Conservation (phyloP, 225 moss, liverwort and hornwort species). For the Thuidium tamariscinum region DNA sequence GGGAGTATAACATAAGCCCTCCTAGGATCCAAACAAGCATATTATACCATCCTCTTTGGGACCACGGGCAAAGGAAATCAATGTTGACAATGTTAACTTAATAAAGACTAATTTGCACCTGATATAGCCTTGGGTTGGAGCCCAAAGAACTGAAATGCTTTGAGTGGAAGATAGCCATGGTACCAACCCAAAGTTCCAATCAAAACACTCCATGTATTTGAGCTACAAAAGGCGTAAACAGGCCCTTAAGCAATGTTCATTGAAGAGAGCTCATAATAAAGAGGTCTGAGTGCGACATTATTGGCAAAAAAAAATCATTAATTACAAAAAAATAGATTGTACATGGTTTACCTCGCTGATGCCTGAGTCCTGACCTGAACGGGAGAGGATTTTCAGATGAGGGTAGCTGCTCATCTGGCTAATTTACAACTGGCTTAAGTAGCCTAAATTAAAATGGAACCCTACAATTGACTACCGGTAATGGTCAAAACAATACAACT, state of each 20-base stretch:
- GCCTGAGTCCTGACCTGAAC: background rate
- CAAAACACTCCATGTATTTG: no score
- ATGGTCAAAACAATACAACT: background rate
- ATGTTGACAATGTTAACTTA: no score
- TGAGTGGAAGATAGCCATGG: no score
- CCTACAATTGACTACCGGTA: background rate
- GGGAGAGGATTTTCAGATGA: background rate
- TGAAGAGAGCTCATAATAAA: background rate
- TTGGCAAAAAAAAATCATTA: background rate
- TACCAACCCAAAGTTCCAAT: no score
- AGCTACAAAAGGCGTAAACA: no score
- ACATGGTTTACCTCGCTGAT: background rate
- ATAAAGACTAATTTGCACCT: no score
- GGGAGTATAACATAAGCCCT: background rate
- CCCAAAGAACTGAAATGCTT: no score
- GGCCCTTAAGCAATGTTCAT: no score
- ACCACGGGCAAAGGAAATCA: background rate
- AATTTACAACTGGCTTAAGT: slow-evolving; percentile 20
- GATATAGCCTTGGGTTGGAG: no score
- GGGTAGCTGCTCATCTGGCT: background rate
- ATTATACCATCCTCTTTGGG: background rate
- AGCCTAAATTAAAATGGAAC: background rate
- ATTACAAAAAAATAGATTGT: background rate
- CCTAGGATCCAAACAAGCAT: background rate
- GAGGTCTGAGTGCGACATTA: background rate